Conservation (phyloP, 2,329 filamentous ascomycete genomes). For the Tothia fuscella region DNA sequence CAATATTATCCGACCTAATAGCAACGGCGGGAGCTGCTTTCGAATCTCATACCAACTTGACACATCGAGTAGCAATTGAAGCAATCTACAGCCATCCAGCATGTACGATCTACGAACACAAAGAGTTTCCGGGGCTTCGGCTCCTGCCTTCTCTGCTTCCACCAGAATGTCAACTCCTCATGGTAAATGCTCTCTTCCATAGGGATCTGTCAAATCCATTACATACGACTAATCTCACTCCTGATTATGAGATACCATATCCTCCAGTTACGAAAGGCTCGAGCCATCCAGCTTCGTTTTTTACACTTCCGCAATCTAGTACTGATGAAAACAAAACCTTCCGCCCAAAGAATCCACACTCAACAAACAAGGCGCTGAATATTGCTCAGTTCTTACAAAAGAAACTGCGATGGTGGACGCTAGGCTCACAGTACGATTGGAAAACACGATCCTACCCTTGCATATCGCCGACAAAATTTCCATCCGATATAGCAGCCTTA, state of each 20-base stretch:
- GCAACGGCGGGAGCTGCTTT: not conserved
- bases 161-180: conserved; percentile 49
- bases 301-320: conserved; percentile 21
- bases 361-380: conserved; percentile 62
- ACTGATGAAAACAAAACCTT: conserved; percentile 39
- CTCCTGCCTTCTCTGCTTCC: conserved; percentile 68
- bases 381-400: conserved; percentile 60
- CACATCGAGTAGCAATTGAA: not conserved
- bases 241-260: conserved; percentile 65
- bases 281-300: conserved; percentile 39
- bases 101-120: conserved; percentile 7
- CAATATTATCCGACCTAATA: not conserved
- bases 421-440: conserved; percentile 96
- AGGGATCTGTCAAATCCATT: conserved; percentile 58
- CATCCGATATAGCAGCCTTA: conserved; percentile 56
- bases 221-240: conserved; percentile 83
- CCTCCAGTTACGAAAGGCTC: conserved; percentile 18
- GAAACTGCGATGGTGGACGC: conserved; percentile 83
- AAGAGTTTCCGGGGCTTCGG: conserved; percentile 46
- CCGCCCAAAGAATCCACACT: conserved; percentile 35
- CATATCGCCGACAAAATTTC: conserved; percentile 56
- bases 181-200: conserved; percentile 67
- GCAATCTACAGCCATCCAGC: not conserved
- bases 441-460: conserved; percentile 70
- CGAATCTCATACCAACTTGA: not conserved